Conservation (phyloP, 192 early-diverging fungal species). For the Backusella tarrabulga region DNA sequence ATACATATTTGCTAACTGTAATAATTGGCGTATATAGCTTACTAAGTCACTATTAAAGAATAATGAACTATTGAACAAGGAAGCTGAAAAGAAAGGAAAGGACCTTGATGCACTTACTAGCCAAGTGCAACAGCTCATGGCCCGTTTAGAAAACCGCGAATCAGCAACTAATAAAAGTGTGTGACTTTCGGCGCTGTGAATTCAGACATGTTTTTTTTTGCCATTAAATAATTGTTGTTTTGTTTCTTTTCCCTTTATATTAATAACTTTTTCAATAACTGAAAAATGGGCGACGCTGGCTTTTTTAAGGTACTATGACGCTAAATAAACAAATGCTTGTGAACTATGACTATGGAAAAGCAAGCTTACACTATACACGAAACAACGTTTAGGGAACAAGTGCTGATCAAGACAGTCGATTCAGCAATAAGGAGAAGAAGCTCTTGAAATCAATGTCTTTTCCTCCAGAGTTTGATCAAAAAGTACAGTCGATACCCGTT, state of each 20-base stretch:
- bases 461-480: constrained; percentile 70
- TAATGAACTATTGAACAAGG: constrained; percentile 55
- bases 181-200: neutral
- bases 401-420: constrained; percentile 74
- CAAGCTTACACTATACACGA: neutral
- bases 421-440: constrained; percentile 83
- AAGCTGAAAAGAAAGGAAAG: constrained; percentile 56
- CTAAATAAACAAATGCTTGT: neutral
- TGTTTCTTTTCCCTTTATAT: neutral
- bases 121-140: constrained; percentile 90
- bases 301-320: constrained; percentile 48
- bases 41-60: constrained; percentile 57
- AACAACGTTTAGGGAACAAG: constrained; percentile 58
- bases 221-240: neutral
- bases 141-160: constrained; percentile 79
- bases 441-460: constrained; percentile 78
- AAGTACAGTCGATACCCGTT: constrained; percentile 48
- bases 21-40: constrained; percentile 21
- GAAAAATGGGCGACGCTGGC: constrained; percentile 50
- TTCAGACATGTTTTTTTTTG: neutral
- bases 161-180: neutral
- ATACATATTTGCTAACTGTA: constrained; percentile 16
- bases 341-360: neutral
- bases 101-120: constrained; percentile 73
- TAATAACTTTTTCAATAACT: neutral